These are phyloP conservation scores for Alectoria sarmentosa DNA, from an alignment of 495 filamentous ascomycete genomes.

Conservation along the genomic window DNA sequence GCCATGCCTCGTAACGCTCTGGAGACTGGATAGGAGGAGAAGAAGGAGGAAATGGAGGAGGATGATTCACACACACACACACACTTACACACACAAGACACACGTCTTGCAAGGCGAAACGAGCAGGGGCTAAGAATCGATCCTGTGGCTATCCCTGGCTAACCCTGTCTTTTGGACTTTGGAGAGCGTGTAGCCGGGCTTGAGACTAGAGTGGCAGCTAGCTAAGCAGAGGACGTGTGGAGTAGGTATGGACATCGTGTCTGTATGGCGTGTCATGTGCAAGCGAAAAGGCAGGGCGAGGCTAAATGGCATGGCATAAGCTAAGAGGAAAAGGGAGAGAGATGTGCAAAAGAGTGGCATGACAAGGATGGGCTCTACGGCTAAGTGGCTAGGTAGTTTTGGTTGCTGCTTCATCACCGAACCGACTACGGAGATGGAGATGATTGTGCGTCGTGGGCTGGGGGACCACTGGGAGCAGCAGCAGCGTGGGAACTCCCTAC, in stretches of 20 bases:
- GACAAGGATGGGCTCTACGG: constrained; percentile 22
- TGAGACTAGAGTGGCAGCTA: neutral
- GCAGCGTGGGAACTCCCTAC: neutral
- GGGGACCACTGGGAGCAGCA: neutral
- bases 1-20: neutral
- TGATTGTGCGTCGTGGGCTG: no score
- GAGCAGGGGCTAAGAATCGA: neutral
- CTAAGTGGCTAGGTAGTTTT: constrained; percentile 21
- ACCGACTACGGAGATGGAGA: no score
- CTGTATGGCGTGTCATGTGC: constrained; percentile 14
- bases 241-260: no score
- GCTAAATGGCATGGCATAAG: constrained; percentile 5
- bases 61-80: neutral
- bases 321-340: constrained; percentile 10
- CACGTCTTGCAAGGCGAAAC: constrained; percentile 5
- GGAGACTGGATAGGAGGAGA: neutral
- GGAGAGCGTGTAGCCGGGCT: neutral
- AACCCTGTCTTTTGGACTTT: neutral
- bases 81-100: no score
- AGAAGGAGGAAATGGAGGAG: neutral
- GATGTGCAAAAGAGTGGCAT: constrained; percentile 10
- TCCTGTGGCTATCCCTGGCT: neutral
- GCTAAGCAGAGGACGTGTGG: no score
- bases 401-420: no score
- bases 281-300: constrained; percentile 18